Evolutionary conservation across 2,329 filamentous ascomycete genomes (phyloP).

Genomic region (Paecilomyces niveus): DNA sequence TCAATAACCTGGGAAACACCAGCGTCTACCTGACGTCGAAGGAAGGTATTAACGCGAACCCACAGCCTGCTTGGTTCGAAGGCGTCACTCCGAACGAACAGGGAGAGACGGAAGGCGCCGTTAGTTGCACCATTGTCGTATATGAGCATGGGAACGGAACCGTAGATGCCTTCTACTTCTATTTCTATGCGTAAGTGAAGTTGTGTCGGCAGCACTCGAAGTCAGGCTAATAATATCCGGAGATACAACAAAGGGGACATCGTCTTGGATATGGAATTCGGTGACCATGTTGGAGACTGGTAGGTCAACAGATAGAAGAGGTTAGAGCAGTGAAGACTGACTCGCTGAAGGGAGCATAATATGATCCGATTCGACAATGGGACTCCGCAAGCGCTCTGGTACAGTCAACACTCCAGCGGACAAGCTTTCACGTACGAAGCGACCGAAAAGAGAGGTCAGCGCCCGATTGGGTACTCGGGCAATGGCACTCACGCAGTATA

Average conservation of each 20-base stretch:
- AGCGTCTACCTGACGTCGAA: constrained; percentile 45
- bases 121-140: constrained; percentile 49
- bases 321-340: background rate
- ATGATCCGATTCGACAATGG: constrained; percentile 59
- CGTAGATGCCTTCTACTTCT: constrained; percentile 58
- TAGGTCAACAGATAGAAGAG: constrained; percentile 15
- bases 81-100: constrained; percentile 48
- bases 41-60: constrained; percentile 37
- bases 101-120: constrained; percentile 46
- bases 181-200: constrained; percentile 48
- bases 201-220: too few species aligned
- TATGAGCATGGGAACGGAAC: constrained; percentile 48
- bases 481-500: constrained; percentile 61
- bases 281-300: constrained; percentile 60
- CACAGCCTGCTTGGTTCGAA: constrained; percentile 40
- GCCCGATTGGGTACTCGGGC: constrained; percentile 53
- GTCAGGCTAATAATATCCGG: background rate
- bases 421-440: constrained; percentile 55
- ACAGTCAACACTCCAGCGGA: constrained; percentile 55
- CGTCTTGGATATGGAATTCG: constrained; percentile 44
- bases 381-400: constrained; percentile 52
- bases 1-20: constrained; percentile 40
- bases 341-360: constrained; percentile 50
- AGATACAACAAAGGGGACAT: constrained; percentile 49
- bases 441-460: constrained; percentile 46